A percentile compares a stretch with the other conserved stretches of the same genome.
Evolutionary conservation across 176 grass and related monocot species (phyloP).

Genomic region (Aegilops sharonensis): DNA sequence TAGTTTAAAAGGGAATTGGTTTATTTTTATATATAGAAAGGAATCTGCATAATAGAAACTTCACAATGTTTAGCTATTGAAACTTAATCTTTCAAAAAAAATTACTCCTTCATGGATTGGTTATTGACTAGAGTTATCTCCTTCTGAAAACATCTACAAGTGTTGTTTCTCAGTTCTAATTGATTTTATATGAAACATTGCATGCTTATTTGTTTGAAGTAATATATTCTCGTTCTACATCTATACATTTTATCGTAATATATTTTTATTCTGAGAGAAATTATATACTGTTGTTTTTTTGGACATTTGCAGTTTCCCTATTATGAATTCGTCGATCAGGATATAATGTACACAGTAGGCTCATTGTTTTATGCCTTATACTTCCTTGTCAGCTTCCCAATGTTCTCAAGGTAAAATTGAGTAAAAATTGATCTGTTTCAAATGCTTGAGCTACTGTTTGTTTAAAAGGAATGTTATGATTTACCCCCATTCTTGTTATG

Average conservation of each 20-base stretch:
- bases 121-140: not conserved
- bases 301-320: slow-evolving; percentile 79
- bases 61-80: not conserved
- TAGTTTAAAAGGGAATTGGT: not conserved
- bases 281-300: slow-evolving; percentile 1
- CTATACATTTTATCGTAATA: too few relatives aligned
- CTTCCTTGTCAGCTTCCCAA: slow-evolving; percentile 95
- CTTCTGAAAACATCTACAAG: too few relatives aligned
- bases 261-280: not conserved
- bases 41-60: not conserved
- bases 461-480: too few relatives aligned
- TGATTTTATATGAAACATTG: too few relatives aligned
- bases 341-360: slow-evolving; percentile 89
- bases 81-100: not conserved
- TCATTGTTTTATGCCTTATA: slow-evolving; percentile 97
- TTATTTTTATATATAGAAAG: not conserved
- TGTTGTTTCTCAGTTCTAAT: too few relatives aligned
- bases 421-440: too few relatives aligned
- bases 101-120: not conserved
- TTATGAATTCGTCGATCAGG: slow-evolving; percentile 81
- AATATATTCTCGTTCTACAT: too few relatives aligned
- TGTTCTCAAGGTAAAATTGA: slow-evolving; percentile 79
- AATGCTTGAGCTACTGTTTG: not conserved
- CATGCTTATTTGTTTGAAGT: too few relatives aligned
- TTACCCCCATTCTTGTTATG: too few relatives aligned